Evolutionary conservation across 2,329 filamentous ascomycete genomes (phyloP).

Genomic region (Penicillium sp.): DNA sequence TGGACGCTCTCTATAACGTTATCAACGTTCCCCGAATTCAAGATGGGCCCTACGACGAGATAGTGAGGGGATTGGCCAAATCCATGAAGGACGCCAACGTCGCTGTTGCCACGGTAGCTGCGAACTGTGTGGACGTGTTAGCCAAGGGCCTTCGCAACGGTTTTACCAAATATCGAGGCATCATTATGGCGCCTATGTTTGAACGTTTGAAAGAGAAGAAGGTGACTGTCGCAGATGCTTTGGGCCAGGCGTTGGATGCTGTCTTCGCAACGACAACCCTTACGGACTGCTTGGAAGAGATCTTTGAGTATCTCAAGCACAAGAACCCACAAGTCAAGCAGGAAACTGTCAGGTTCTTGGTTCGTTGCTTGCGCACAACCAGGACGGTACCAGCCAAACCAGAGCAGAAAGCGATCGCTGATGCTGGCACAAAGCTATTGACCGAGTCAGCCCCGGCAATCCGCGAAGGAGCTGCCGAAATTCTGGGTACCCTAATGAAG

Average conservation of each 20-base stretch:
- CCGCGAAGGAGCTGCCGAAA: slow-evolving; percentile 84
- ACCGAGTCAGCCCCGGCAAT: slow-evolving; percentile 84
- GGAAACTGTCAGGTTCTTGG: slow-evolving; percentile 89
- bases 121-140: slow-evolving; percentile 84
- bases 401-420: slow-evolving; percentile 82
- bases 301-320: slow-evolving; percentile 76
- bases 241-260: slow-evolving; percentile 78
- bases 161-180: slow-evolving; percentile 76
- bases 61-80: slow-evolving; percentile 81
- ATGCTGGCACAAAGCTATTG: slow-evolving; percentile 81
- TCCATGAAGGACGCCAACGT: slow-evolving; percentile 99
- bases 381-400: slow-evolving; percentile 77
- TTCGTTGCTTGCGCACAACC: slow-evolving; percentile 79
- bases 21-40: slow-evolving; percentile 88
- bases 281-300: slow-evolving; percentile 87
- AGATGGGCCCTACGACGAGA: slow-evolving; percentile 81
- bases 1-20: slow-evolving; percentile 73
- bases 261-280: slow-evolving; percentile 66
- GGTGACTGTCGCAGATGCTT: slow-evolving; percentile 77
- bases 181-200: slow-evolving; percentile 84
- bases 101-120: slow-evolving; percentile 86
- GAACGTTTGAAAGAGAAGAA: slow-evolving; percentile 99
- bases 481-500: slow-evolving; percentile 94
- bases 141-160: slow-evolving; percentile 77
- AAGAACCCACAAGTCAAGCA: slow-evolving; percentile 99